Evolutionary conservation across 768 basidiomycete genomes (phyloP), one percentile per base, ranked within the genome.

Genomic region (Mycena galericulata): DNA sequence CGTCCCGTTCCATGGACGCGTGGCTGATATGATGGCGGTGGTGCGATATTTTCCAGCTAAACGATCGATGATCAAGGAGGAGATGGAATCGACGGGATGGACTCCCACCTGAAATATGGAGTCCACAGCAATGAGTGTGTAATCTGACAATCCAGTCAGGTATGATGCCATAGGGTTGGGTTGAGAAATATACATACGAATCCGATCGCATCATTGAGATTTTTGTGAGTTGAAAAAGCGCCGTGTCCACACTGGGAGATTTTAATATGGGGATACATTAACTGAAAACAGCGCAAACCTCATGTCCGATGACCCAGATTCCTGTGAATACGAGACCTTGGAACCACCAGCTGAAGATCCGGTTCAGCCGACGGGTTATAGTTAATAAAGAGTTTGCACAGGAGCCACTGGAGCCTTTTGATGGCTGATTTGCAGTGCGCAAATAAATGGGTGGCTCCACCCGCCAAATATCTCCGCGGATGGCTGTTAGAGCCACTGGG

Each of bases 261-360:
- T n/a, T n/a, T n/a, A n/a, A n/a, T 1, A 32, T 47, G 24, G 29
- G 30, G 15, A 51, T 7, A 57, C 8, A 4, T 14, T 10, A 29
- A 18, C 22, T 8, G 49, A 17, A 27, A 27, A 3, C 9, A 4
- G 27, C 26, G 5, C 15, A n/a, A 36, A 22, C 86, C 76, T 89
- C 88, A 66, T 89, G 88, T 22, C 88, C 88, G 47, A 89, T 87
- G 32, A 88, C 86, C 87, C 87, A 89, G 41, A 88, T 81, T 9
- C 87, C 88, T 5, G 87, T 87, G 65, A 88, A 85, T 32, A 86
- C 83, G n/a, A 88, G 80, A 18, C 87, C 87, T 75, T 89, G 88
- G 73, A 88, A 87, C 88, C 87, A 89, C 86, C 87, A 89, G 72
- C 86, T 87, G 61, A 26, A 57, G 17, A n/a, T n/a, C n/a, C n/a